Evolutionary conservation across 257 asterid genomes (phyloP), one percentile per base, ranked within the genome.

Genomic region (Anisodus tanguticus): DNA sequence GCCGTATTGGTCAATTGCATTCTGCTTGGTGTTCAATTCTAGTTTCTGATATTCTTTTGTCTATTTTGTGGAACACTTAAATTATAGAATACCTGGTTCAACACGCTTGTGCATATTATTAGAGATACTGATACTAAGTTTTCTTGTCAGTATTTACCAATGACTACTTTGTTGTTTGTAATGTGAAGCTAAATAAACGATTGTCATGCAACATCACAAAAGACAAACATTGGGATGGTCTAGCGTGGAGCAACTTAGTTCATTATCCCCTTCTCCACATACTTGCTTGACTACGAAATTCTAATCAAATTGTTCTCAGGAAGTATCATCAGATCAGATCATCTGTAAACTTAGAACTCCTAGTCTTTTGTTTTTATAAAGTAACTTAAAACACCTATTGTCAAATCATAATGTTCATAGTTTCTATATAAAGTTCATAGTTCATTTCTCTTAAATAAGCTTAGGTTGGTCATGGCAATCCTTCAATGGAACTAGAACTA

Each of bases 381-480:
- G 35, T 31, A 31, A 31, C 35, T 31, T 31, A 31, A 31, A 31
- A 31, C 81, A 22, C 13, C 81, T 10, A 6, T 49, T 22, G 70
- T 64, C 8, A 17, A 64, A 31, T 66, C 72, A 66, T 66, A 31
- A 4, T 66, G n/a, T 66, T 59, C 31, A n/a, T 59, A 45, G 9
- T 71, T 76, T 76, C 64, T 6, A 13, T 3, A 6, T 26, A 31
- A 76, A 53, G 7, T 51, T 51, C 7, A 9, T 9, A 41, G 45
- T 41, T 41, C 45, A 3, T 41, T 41, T 51, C 80, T 11, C 80
- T 49, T 49, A 19, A 26, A 49, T 6, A 22, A 22, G 60, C 80
- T 49, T 74, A 11, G 43, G 60, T 74, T 74, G 80, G 80, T 22
- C 80, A 47, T 47, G 6, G 41, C 53, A 69, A 74, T 72, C 35